Evolutionary conservation across 352 stramenopile species (phyloP).

Genomic region (Saprolegnia parasitica): DNA sequence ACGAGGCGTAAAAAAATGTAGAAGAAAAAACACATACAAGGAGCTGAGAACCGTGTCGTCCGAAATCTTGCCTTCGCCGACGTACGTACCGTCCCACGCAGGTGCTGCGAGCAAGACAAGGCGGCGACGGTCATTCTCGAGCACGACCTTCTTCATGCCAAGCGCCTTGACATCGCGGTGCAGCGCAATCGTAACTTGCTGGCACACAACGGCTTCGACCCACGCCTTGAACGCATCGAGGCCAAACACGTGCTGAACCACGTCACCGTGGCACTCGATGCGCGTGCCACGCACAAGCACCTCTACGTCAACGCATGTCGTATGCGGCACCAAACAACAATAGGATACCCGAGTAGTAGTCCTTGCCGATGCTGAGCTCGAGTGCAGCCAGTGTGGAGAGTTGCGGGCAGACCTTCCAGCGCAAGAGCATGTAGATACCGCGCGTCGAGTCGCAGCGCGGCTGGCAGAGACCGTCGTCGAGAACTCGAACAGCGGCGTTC

Average conservation of each 20-base stretch:
- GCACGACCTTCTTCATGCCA: conserved; percentile 66
- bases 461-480: conserved; percentile 73
- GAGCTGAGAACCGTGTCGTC: conserved; percentile 47
- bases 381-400: conserved; percentile 75
- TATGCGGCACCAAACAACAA: neutral
- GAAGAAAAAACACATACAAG: conserved; percentile 14
- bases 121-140: conserved; percentile 71
- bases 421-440: conserved; percentile 64
- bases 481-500: conserved; percentile 50
- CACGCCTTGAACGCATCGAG: conserved; percentile 57
- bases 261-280: conserved; percentile 64
- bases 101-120: conserved; percentile 67
- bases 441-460: conserved; percentile 80
- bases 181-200: conserved; percentile 61
- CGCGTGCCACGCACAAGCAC: conserved; percentile 70
- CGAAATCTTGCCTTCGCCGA: conserved; percentile 79
- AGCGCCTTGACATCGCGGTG: conserved; percentile 67
- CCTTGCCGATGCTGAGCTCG: conserved; percentile 79
- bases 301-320: conserved; percentile 35
- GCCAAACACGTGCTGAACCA: conserved; percentile 56
- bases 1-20: conserved; percentile 8
- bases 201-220: conserved; percentile 70
- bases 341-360: conserved; percentile 58
- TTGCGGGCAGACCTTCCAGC: conserved; percentile 77
- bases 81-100: conserved; percentile 77